These are phyloP conservation scores for Lactarius deliciosus DNA, from an alignment of 768 basidiomycete species.

Conservation along the genomic window DNA sequence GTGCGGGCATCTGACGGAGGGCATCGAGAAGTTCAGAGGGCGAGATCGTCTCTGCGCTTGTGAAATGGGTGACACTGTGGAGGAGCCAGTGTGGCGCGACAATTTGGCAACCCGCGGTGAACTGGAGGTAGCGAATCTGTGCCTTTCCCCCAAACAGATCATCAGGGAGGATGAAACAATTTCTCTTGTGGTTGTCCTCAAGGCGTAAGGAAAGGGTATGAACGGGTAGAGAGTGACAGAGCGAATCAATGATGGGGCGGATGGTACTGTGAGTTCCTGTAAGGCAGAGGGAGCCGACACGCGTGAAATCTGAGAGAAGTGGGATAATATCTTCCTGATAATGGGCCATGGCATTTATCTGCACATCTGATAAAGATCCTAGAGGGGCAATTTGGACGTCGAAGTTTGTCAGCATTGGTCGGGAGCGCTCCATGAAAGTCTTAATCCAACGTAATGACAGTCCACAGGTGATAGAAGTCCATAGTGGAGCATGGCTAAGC, in stretches of 20 bases:
- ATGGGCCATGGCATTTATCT: too few species aligned
- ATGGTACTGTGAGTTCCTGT: too few species aligned
- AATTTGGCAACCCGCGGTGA: not conserved
- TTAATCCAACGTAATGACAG: not conserved
- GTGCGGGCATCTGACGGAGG: constrained; percentile 1
- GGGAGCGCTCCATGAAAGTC: not conserved
- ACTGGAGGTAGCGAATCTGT: not conserved
- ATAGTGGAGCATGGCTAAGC: not conserved
- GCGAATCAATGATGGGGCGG: not conserved
- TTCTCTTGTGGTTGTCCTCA: accelerated
- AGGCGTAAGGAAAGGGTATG: not conserved
- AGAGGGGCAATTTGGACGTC: not conserved
- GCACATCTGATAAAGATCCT: too few species aligned
- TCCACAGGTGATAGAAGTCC: not conserved
- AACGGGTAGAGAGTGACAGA: not conserved
- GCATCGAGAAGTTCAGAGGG: not conserved
- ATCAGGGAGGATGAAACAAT: not conserved
- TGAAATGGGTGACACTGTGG: not conserved
- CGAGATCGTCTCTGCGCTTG: not conserved
- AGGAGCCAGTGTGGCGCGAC: not conserved
- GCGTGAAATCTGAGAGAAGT: not conserved
- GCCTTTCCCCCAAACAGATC: not conserved
- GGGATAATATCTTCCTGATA: too few species aligned
- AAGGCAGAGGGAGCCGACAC: not conserved
- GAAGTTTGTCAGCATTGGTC: not conserved